Percentiles rank a stretch among this genome's conserved stretches.
phyloP scores from a whole-genome alignment of 1,284 basidiomycete species.

The Lignosus rhinocerotis region DNA sequence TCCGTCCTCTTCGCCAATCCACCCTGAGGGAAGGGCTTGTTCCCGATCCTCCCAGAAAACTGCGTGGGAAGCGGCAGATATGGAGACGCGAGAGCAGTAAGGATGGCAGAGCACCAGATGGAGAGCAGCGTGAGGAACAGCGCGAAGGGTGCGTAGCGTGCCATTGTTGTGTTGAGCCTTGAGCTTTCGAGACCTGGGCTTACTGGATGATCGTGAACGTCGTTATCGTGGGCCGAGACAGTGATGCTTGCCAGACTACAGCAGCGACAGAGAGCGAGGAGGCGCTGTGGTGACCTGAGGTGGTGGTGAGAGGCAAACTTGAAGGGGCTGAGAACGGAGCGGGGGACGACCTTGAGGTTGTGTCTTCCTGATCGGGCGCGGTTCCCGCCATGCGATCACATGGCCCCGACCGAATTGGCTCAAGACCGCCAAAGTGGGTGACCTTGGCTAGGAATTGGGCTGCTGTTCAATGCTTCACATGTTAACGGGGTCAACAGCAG shows the following conservation, averaged over 20 bases:
- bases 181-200: background rate
- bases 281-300: background rate
- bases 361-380: background rate
- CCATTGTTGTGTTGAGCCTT: background rate
- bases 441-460: too few species aligned
- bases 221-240: background rate
- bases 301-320: slow-evolving; percentile 2
- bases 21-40: background rate
- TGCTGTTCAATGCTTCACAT: too few species aligned
- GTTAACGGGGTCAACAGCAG: too few species aligned
- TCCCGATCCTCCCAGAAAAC: background rate
- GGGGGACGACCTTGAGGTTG: background rate
- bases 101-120: slow-evolving; percentile 5
- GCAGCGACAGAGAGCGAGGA: slow-evolving; percentile 1
- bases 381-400: background rate
- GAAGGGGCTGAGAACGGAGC: background rate
- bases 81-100: slow-evolving; percentile 15
- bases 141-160: slow-evolving; percentile 13
- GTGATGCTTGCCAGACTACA: background rate
- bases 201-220: background rate
- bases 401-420: background rate
- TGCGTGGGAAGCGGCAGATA: slow-evolving; percentile 9
- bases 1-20: slow-evolving; percentile 10
- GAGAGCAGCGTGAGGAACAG: slow-evolving; percentile 12
- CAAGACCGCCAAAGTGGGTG: too few species aligned